Conservation (phyloP, 2,329 filamentous ascomycete genomes). For the Aspergillus ochraceus region DNA sequence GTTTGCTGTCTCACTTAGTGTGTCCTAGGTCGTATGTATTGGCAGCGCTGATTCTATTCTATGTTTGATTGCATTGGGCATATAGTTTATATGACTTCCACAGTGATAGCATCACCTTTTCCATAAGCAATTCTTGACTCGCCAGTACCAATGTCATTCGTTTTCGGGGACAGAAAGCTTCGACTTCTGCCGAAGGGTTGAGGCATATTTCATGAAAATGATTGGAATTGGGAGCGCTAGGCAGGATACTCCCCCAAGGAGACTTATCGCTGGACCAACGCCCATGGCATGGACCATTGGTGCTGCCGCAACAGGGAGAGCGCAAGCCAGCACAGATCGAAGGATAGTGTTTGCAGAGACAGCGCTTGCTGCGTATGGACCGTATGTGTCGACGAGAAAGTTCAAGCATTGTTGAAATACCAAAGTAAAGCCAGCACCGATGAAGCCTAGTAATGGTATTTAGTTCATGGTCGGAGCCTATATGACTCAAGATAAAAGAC, state of each 20-base stretch:
- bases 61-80: too few species aligned
- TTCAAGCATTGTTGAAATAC: slow-evolving; percentile 52
- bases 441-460: slow-evolving; percentile 27
- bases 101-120: too few species aligned
- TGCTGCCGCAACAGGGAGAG: slow-evolving; percentile 36
- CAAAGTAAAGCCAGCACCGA: slow-evolving; percentile 49
- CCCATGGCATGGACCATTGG: slow-evolving; percentile 46
- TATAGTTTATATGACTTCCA: too few species aligned
- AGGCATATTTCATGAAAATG: not conserved
- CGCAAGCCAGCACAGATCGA: slow-evolving; percentile 42
- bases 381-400: slow-evolving; percentile 45
- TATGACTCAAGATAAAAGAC: too few species aligned
- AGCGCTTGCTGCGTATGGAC: slow-evolving; percentile 44
- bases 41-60: too few species aligned
- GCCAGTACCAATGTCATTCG: too few species aligned
- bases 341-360: slow-evolving; percentile 47
- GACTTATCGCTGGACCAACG: slow-evolving; percentile 37
- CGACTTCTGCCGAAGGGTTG: not conserved
- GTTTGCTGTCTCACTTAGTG: too few species aligned
- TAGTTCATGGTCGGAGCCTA: too few species aligned
- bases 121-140: too few species aligned
- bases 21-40: too few species aligned
- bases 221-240: not conserved
- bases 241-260: not conserved
- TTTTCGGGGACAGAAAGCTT: not conserved